phyloP scores from a whole-genome alignment of 2,329 filamentous ascomycete genomes.

The Talaromyces sp. region DNA sequence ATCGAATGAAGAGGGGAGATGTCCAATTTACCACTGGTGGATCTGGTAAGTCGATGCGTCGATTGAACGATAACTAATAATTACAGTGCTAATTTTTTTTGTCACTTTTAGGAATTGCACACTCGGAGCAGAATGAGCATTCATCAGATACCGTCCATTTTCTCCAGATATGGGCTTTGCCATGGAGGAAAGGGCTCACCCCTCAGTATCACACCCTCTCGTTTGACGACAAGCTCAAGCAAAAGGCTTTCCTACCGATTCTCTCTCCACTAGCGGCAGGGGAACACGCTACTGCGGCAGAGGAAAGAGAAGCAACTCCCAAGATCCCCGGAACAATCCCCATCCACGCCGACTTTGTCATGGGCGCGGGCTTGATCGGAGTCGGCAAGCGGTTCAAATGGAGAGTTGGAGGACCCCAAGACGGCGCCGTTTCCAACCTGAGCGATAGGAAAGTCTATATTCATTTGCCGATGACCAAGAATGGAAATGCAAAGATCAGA shows the following conservation, averaged over 20 bases:
- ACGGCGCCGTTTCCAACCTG: constrained; percentile 27
- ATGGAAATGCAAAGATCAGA: constrained; percentile 66
- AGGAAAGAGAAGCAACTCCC: constrained; percentile 62
- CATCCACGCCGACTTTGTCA: constrained; percentile 77
- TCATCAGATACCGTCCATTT: constrained; percentile 64
- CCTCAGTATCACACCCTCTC: constrained; percentile 72
- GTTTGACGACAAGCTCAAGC: constrained; percentile 69
- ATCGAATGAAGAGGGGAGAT: constrained; percentile 68
- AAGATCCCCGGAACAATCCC: constrained; percentile 65
- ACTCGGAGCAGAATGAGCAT: constrained; percentile 75
- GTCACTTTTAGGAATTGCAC: constrained; percentile 55
- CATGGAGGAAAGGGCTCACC: constrained; percentile 66
- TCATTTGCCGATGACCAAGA: constrained; percentile 74
- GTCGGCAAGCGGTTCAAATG: constrained; percentile 65
- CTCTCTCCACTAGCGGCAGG: constrained; percentile 70
- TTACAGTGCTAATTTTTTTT: constrained; percentile 5
- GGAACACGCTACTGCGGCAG: constrained; percentile 52
- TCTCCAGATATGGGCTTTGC: constrained; percentile 82
- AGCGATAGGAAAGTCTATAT: constrained; percentile 67
- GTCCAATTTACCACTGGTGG: constrained; percentile 90
- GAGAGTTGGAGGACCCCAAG: constrained; percentile 52
- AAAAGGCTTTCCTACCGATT: constrained; percentile 65
- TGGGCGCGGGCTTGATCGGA: constrained; percentile 70
- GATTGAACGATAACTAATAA: background rate
- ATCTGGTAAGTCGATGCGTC: constrained; percentile 47